These are phyloP conservation scores for Xylaria flabelliformis DNA, from an alignment of 495 filamentous ascomycete species.

Conservation along the genomic window DNA sequence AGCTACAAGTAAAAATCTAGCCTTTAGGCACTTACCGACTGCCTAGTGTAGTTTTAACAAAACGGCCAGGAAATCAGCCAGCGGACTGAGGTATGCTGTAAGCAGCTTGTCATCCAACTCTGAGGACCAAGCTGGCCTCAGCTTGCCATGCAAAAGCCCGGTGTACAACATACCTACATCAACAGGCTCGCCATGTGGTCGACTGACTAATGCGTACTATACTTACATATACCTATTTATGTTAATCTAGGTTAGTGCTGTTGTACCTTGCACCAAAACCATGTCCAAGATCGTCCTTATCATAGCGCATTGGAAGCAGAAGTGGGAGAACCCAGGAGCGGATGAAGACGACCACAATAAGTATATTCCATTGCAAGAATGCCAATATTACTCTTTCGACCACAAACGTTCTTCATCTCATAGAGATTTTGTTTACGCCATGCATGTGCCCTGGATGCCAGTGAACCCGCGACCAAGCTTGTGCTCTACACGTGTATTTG, in stretches of 20 bases:
- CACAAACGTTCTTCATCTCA: background rate
- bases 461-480: background rate
- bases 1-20: background rate
- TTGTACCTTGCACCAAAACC: background rate
- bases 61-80: background rate
- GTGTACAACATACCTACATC: background rate
- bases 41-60: background rate
- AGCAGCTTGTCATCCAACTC: background rate
- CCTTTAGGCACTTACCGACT: background rate
- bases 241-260: conserved; percentile 1
- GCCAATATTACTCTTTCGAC: background rate
- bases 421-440: background rate
- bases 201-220: conserved; percentile 10
- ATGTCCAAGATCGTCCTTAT: background rate
- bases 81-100: background rate
- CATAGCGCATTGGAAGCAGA: background rate
- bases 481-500: conserved; percentile 1
- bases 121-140: background rate
- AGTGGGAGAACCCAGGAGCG: background rate
- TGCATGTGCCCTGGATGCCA: background rate
- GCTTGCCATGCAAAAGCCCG: background rate
- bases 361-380: background rate
- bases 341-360: background rate
- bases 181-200: conserved; percentile 3
- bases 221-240: too few relatives aligned